A percentile compares a stretch with the other conserved stretches of the same genome.
Conservation (phyloP, 2,329 filamentous ascomycete species). For the Penicillium decumbens region DNA sequence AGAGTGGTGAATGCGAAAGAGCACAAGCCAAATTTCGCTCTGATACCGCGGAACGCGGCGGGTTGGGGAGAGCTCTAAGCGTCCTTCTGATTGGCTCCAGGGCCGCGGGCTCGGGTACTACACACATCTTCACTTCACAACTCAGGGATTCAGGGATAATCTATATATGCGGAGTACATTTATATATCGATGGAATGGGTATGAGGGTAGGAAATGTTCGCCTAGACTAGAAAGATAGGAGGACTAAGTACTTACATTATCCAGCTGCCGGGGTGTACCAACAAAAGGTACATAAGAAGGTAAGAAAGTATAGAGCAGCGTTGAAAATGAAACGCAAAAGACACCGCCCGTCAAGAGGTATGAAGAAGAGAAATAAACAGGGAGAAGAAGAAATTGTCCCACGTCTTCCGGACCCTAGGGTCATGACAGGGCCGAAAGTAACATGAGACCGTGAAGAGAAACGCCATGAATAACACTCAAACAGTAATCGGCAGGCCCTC, state of each 20-base stretch:
- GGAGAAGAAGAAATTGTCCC: slow-evolving; percentile 10
- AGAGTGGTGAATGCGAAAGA: not conserved
- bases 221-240: slow-evolving; percentile 17
- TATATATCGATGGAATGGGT: not conserved
- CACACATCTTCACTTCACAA: slow-evolving; percentile 1
- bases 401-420: slow-evolving; percentile 37
- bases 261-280: slow-evolving; percentile 29
- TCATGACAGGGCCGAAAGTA: slow-evolving; percentile 37
- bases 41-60: slow-evolving; percentile 32
- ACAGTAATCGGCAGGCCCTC: slow-evolving; percentile 26
- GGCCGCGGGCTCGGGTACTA: slow-evolving; percentile 7
- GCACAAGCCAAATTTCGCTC: slow-evolving; percentile 14
- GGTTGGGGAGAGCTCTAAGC: slow-evolving; percentile 24
- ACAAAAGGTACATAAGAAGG: slow-evolving; percentile 24
- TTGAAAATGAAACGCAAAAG: slow-evolving; percentile 6
- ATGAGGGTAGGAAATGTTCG: slow-evolving; percentile 9
- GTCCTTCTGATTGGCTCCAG: slow-evolving; percentile 25
- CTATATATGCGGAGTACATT: not conserved
- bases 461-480: slow-evolving; percentile 25
- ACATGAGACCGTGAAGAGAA: slow-evolving; percentile 27
- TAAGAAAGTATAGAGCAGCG: slow-evolving; percentile 13
- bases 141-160: not conserved
- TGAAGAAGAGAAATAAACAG: slow-evolving; percentile 21
- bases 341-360: not conserved
- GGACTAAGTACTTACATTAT: slow-evolving; percentile 39